Base-by-base conservation (phyloP, 306 rosid species). In the Corylus avellana region DNA sequence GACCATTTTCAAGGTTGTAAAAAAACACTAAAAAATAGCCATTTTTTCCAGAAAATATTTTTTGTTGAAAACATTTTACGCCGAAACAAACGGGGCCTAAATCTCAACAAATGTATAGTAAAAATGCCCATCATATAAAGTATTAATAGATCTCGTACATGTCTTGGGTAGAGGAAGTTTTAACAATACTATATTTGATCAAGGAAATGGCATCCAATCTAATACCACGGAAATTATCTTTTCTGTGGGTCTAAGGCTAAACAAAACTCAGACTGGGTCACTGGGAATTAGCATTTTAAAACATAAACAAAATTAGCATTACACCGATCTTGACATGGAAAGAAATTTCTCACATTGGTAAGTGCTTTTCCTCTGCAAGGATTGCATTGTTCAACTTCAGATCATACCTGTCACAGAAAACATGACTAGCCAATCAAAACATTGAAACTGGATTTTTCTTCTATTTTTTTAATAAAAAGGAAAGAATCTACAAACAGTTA, bases 321-420 rank as follows among this genome's bases (percentile, higher is more conserved):
- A 35, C 10, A 8, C 25, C 50, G 12, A 73, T 63, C 44, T 63
- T 63, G 70, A 17, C 48, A 6, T 42, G 14, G n/a, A 27, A 74
- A 68, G 11, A 27, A 27, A 75, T 63, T 35, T 2, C 86, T 82
- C 85, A 95, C 98, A 95, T 95, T 16, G 94, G 90, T 69, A 91
- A 83, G 86, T 95, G 98, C 82, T 92, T 95, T 35, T 92, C 98
- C 87, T 95, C 98, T 0, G 98, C 96, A 72, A 92, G 93, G 82
- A 91, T 91, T 18, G 97, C 97, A 83, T 92, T 55, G 91, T 95
- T 92, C 82, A 81, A 77, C 89, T 90, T 88, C 82, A 92, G 49
- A 39, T 80, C 97, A 42, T 90, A 95, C 58, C 98, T 95, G 95
- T 29, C 48, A 67, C 49, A 57, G 46, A 32, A 63, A 63, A 32